Percentiles rank a stretch among this genome's conserved stretches.
phyloP scores from a whole-genome alignment of 768 basidiomycete species.

The Mycena kentingensis region DNA sequence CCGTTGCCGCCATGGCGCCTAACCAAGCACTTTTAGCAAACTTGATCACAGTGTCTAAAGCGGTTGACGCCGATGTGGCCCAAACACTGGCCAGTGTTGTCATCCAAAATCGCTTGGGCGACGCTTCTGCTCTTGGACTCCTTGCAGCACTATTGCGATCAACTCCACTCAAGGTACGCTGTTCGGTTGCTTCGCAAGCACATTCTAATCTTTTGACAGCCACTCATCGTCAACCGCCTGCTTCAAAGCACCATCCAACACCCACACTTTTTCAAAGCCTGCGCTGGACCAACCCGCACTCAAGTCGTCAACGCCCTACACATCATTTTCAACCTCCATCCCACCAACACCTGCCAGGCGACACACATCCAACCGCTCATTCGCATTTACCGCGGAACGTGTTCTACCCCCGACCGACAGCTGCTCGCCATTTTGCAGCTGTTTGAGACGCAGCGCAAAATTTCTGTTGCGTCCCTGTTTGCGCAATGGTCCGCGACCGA shows the following conservation, averaged over 20 bases:
- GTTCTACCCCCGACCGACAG: constrained; percentile 62
- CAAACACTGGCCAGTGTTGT: constrained; percentile 72
- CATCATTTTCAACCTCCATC: constrained; percentile 72
- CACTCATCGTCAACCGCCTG: constrained; percentile 69
- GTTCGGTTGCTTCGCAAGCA: background rate
- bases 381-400: constrained; percentile 71
- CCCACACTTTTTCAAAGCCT: constrained; percentile 56
- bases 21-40: constrained; percentile 27
- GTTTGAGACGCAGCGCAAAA: constrained; percentile 71
- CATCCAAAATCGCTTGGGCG: constrained; percentile 60
- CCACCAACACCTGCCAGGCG: constrained; percentile 81
- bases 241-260: constrained; percentile 79
- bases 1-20: constrained; percentile 9
- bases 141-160: constrained; percentile 41
- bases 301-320: constrained; percentile 59
- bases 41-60: constrained; percentile 32
- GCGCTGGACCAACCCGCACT: constrained; percentile 41
- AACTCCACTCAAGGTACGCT: constrained; percentile 63
- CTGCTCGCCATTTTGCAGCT: constrained; percentile 77
- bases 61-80: constrained; percentile 57
- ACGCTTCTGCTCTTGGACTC: constrained; percentile 44
- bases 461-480: constrained; percentile 66
- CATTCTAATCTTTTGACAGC: constrained; percentile 45
- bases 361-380: constrained; percentile 80
- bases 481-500: constrained; percentile 60